Conservation (phyloP, 352 stramenopile species). For the Globisporangium apiculatum region DNA sequence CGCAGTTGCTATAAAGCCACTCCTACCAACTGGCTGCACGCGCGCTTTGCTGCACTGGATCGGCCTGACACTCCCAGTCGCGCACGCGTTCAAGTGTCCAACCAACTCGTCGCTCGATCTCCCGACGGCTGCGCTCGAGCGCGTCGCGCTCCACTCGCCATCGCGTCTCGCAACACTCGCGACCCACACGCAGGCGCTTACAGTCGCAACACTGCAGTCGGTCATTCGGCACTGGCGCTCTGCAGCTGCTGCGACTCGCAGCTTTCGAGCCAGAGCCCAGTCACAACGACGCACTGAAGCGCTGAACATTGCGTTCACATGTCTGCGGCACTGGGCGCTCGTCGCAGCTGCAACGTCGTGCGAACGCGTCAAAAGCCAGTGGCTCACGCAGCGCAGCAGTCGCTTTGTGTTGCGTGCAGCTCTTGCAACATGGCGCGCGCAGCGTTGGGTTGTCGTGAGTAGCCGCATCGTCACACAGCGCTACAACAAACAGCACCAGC, state of each 20-base stretch:
- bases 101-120: conserved; percentile 15
- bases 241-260: conserved; percentile 5
- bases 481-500: background rate
- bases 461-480: background rate
- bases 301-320: conserved; percentile 30
- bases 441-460: background rate
- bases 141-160: conserved; percentile 10
- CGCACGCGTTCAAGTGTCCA: conserved; percentile 13
- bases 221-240: conserved; percentile 17
- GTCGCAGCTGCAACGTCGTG: conserved; percentile 21
- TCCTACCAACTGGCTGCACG: conserved; percentile 15
- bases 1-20: conserved; percentile 43
- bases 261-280: conserved; percentile 11
- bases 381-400: conserved; percentile 26
- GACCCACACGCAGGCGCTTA: conserved; percentile 12
- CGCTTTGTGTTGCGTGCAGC: conserved; percentile 14
- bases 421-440: conserved; percentile 20
- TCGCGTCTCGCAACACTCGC: conserved; percentile 8
- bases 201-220: conserved; percentile 10
- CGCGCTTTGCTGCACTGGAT: conserved; percentile 49
- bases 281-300: conserved; percentile 12
- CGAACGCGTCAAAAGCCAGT: conserved; percentile 20
- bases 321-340: conserved; percentile 36
- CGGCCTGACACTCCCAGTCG: conserved; percentile 21
- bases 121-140: conserved; percentile 21